phyloP scores from a whole-genome alignment of 805 yeast genomes.

The Hanseniaspora pseudoguilliermondii region DNA sequence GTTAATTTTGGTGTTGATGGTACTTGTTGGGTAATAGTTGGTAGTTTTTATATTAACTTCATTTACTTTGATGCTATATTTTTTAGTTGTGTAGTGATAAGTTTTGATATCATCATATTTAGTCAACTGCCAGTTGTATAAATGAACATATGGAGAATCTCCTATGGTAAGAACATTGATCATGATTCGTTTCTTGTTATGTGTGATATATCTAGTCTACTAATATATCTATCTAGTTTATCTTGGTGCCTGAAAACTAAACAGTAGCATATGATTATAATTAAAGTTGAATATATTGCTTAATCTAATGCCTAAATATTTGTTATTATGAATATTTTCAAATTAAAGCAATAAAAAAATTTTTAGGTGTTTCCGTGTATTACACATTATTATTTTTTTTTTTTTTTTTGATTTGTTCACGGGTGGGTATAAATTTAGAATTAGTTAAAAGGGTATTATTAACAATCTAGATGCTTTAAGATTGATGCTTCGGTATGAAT shows the following conservation, averaged over 20 bases:
- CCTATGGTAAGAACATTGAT: constrained; percentile 7
- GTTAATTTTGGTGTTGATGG: not conserved
- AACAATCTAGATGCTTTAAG: not conserved
- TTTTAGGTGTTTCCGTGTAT: not conserved
- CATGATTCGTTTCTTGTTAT: not conserved
- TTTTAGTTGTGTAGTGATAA: not conserved
- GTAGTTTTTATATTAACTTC: not conserved
- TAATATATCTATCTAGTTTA: too few species aligned
- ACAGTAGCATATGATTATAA: too few species aligned
- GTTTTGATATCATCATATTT: not conserved
- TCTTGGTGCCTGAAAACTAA: too few species aligned
- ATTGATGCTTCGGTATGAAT: too few species aligned
- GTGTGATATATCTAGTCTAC: too few species aligned
- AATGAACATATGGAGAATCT: not conserved
- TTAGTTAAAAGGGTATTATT: not conserved
- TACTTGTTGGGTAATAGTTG: not conserved
- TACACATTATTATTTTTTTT: not conserved
- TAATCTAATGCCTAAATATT: too few species aligned
- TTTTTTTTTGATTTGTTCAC: not conserved
- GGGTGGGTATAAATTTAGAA: not conserved
- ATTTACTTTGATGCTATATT: not conserved
- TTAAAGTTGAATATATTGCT: too few species aligned
- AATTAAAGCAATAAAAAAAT: not conserved
- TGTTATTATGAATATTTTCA: too few species aligned
- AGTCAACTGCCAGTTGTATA: constrained; percentile 4